Evolutionary conservation across 805 yeast species (phyloP).

Genomic region (Cyberlindnera misumaiensis): DNA sequence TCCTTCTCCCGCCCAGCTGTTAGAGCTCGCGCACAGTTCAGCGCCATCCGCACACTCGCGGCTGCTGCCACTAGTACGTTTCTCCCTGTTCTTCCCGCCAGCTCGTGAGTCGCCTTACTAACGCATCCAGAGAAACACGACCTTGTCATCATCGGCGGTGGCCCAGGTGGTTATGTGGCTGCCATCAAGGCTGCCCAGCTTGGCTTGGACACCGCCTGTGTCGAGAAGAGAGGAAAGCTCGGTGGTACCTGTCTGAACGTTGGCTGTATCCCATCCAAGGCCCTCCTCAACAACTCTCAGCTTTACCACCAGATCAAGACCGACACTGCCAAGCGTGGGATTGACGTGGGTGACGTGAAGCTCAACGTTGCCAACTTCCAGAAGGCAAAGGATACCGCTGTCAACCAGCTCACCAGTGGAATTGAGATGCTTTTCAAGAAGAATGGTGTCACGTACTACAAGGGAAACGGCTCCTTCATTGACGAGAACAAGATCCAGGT

Average conservation of each 20-base stretch:
- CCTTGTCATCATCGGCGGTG: conserved; percentile 95
- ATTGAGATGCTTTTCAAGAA: conserved; percentile 92
- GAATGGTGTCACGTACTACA: conserved; percentile 88
- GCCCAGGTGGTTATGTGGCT: conserved; percentile 99
- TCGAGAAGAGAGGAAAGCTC: conserved; percentile 91
- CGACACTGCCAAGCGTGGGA: conserved; percentile 85
- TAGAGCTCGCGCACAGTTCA: conserved; percentile 8
- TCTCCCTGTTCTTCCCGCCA: not conserved
- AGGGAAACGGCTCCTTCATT: conserved; percentile 85
- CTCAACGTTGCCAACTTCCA: conserved; percentile 76
- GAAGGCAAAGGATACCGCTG: conserved; percentile 89
- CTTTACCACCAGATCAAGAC: conserved; percentile 81
- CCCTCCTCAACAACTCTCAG: conserved; percentile 90
- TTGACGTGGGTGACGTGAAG: conserved; percentile 71
- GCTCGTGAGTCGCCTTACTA: conserved; percentile 2
- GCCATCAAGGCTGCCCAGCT: conserved; percentile 98
- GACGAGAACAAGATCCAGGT: conserved; percentile 75
- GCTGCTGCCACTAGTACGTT: conserved; percentile 18
- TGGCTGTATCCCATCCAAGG: conserved; percentile 98
- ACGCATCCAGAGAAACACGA: conserved; percentile 53
- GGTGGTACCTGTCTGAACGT: conserved; percentile 99
- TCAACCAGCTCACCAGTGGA: conserved; percentile 86
- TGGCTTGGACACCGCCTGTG: conserved; percentile 90
- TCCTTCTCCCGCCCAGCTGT: conserved; percentile 8
- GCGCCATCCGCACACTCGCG: conserved; percentile 15